Evolutionary conservation across 306 rosid genomes (phyloP).

Genomic region (Vigna unguiculata): DNA sequence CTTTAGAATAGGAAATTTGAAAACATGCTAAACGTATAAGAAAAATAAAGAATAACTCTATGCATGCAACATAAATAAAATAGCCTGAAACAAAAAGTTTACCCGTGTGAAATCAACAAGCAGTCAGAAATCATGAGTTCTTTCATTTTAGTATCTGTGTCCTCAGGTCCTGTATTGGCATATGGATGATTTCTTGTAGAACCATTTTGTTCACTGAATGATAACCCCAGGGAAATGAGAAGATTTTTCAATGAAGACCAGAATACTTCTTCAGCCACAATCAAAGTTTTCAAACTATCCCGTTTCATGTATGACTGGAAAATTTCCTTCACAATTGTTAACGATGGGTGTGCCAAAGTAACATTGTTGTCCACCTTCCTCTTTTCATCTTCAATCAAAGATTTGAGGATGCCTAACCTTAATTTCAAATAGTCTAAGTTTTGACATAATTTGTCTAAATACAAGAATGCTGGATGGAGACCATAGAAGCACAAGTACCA

Average conservation of each 20-base stretch:
- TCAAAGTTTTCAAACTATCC: slow-evolving; percentile 54
- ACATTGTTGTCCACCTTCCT: slow-evolving; percentile 49
- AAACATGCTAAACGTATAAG: not conserved
- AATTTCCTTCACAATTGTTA: slow-evolving; percentile 53
- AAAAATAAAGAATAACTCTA: not conserved
- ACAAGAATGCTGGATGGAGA: slow-evolving; percentile 60
- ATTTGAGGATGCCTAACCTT: slow-evolving; percentile 55
- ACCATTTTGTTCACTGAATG: slow-evolving; percentile 52
- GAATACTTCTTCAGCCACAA: slow-evolving; percentile 63
- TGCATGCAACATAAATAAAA: slow-evolving; percentile 15
- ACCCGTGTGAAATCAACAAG: slow-evolving; percentile 61
- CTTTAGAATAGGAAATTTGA: not conserved
- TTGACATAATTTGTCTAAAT: slow-evolving; percentile 60
- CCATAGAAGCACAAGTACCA: slow-evolving; percentile 72
- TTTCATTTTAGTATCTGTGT: slow-evolving; percentile 40
- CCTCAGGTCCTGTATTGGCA: slow-evolving; percentile 32
- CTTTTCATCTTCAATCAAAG: slow-evolving; percentile 58
- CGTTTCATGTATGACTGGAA: slow-evolving; percentile 47
- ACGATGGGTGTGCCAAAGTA: slow-evolving; percentile 57
- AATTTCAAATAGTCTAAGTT: slow-evolving; percentile 58
- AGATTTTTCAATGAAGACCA: slow-evolving; percentile 63
- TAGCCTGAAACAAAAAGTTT: slow-evolving; percentile 44
- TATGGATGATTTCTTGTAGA: slow-evolving; percentile 34
- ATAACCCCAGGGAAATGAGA: slow-evolving; percentile 57
- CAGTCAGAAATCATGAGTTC: slow-evolving; percentile 53